Base-by-base conservation (phyloP, 495 filamentous ascomycete genomes). In the Aspergillus biplanus region DNA sequence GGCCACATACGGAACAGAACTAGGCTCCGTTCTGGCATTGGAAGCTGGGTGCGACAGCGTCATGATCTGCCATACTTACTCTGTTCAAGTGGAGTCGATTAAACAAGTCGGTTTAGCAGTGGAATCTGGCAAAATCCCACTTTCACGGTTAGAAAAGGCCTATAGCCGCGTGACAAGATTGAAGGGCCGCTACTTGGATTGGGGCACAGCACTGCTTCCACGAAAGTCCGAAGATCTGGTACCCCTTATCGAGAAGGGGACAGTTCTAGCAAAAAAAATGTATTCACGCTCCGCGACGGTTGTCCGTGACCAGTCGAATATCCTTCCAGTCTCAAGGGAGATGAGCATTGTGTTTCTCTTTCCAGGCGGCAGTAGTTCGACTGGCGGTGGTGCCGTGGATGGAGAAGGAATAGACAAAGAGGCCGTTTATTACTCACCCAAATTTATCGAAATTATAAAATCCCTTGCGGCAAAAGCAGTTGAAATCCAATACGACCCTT, bases 61-160 rank as follows among this genome's bases (percentile, higher is more conserved):
- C 13, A 82, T 82, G 80, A 72, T 83, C 11, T 83, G 80, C 58
- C 81, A 83, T 64, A 83, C 81, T 7, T 81, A 77, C 58, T 66
- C 69, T 11, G 78, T 78, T 32, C 81, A 83, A 55, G 69, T 80
- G 11, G 74, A 64, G 5, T 78, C 81, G 4, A 80, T 83, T 32
- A 71, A 76, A 47, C 63, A 68, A 18, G 73, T 83, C 2, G 66
- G 71, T 44, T 60, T 79, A 58, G 81, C 80, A 11, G 67, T 82
- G 2, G 61, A 74, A 47, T 73, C 73, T 39, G 80, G 78, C 6
- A 59, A 69, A 6, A 58, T 83, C 34, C 57, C 69, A 1, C 27
- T 61, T 44, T 64, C 68, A 4, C 70, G 71, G 6, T 63, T 83
- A 15, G 67, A 75, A 33, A 67, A 78, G 11, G 79, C 80, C 9